Evolutionary conservation across 129 eudicot species (phyloP).

Genomic region (Oenanthe sinensis): DNA sequence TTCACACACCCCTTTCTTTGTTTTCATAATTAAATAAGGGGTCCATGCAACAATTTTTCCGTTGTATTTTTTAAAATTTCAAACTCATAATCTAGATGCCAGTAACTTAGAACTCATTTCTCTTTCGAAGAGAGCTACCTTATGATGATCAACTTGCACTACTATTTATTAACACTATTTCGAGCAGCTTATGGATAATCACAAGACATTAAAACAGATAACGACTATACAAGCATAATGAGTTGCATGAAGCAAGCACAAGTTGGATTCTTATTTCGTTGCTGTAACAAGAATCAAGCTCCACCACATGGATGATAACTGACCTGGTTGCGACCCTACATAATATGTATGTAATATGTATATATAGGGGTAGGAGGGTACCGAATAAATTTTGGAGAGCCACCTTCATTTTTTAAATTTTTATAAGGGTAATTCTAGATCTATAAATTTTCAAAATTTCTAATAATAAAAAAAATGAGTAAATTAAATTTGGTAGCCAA

Average conservation of each 20-base stretch:
- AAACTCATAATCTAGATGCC: not conserved
- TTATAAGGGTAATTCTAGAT: too few species aligned
- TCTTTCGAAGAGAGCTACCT: conserved; percentile 4
- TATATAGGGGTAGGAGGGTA: too few species aligned
- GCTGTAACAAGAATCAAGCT: conserved; percentile 8
- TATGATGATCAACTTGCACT: not conserved
- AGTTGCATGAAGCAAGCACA: conserved; percentile 1
- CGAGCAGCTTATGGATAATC: not conserved
- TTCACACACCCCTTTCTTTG: not conserved
- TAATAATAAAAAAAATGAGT: too few species aligned
- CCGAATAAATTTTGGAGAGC: too few species aligned
- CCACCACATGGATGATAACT: conserved; percentile 7
- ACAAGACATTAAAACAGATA: not conserved
- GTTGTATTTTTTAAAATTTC: not conserved
- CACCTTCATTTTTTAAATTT: too few species aligned
- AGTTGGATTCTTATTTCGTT: not conserved
- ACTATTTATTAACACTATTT: not conserved
- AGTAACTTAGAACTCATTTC: not conserved
- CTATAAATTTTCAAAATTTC: too few species aligned
- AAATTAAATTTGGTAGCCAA: too few species aligned
- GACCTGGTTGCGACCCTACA: not conserved
- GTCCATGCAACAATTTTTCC: not conserved
- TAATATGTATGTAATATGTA: not conserved
- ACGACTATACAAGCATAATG: not conserved
- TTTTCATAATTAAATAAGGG: not conserved